phyloP scores from a whole-genome alignment of 179 eudicot species.

The Beta lomatogona region DNA sequence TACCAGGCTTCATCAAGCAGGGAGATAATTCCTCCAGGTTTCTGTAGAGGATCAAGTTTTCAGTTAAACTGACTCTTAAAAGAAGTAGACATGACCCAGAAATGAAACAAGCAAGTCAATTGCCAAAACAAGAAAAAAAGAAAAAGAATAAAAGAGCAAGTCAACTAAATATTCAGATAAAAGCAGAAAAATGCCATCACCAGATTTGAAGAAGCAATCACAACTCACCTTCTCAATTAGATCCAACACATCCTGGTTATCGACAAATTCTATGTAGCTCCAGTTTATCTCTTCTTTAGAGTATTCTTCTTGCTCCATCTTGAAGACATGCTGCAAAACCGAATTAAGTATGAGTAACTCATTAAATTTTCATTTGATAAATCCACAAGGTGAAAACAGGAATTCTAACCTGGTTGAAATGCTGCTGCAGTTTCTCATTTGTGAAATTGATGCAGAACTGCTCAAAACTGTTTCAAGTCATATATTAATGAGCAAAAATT shows the following conservation, averaged over 20 bases:
- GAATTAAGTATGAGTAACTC: slow-evolving; percentile 15
- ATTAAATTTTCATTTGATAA: background rate
- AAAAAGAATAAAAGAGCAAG: no score
- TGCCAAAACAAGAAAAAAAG: no score
- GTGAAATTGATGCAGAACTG: slow-evolving; percentile 95
- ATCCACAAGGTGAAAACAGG: background rate
- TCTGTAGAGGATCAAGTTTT: slow-evolving; percentile 51
- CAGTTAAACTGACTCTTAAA: slow-evolving; percentile 1
- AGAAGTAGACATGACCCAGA: slow-evolving; percentile 1
- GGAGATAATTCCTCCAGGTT: slow-evolving; percentile 97
- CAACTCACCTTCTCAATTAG: slow-evolving; percentile 81
- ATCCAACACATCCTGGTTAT: slow-evolving; percentile 97
- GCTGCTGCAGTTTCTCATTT: slow-evolving; percentile 98
- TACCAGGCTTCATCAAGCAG: slow-evolving; percentile 99
- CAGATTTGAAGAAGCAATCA: background rate
- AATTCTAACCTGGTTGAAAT: slow-evolving; percentile 80
- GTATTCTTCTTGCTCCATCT: slow-evolving; percentile 99
- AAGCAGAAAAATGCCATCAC: background rate
- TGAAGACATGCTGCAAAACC: slow-evolving; percentile 81
- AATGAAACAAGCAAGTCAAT: background rate
- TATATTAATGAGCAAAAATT: slow-evolving; percentile 24
- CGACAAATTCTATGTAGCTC: slow-evolving; percentile 97
- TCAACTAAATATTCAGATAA: background rate
- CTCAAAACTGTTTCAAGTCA: slow-evolving; percentile 65
- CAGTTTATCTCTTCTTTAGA: slow-evolving; percentile 94